phyloP scores from a whole-genome alignment of 2,329 filamentous ascomycete species.

The Ilyonectria mors-panacis region DNA sequence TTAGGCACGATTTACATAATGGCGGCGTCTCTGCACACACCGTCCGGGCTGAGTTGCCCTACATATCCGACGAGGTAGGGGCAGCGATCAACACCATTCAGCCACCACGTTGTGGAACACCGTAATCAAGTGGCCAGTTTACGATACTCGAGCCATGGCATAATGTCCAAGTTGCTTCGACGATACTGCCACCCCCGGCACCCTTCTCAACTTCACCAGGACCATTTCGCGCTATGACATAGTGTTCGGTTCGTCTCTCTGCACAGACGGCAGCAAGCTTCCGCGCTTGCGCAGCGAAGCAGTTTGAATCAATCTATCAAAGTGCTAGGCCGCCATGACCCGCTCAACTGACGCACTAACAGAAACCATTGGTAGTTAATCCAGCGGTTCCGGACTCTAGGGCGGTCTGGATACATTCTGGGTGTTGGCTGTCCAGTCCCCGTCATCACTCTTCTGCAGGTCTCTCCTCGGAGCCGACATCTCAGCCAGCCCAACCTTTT shows the following conservation, averaged over 20 bases:
- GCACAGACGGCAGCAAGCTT: conserved; percentile 3
- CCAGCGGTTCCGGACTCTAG: conserved; percentile 16
- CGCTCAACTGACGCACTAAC: conserved; percentile 18
- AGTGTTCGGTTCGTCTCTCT: conserved; percentile 21
- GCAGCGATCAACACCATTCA: conserved; percentile 24
- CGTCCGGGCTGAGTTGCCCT: background rate
- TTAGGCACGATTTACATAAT: conserved; percentile 33
- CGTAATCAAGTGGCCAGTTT: conserved; percentile 8
- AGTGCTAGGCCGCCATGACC: conserved; percentile 1
- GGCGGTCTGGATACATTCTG: conserved; percentile 24
- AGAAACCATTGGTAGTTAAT: conserved; percentile 13
- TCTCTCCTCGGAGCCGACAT: conserved; percentile 19
- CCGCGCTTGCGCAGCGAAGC: conserved; percentile 8
- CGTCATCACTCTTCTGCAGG: conserved; percentile 11
- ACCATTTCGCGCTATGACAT: conserved; percentile 9
- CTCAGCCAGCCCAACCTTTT: conserved; percentile 2
- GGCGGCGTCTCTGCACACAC: conserved; percentile 20
- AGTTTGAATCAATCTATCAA: conserved; percentile 1
- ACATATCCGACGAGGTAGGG: conserved; percentile 4
- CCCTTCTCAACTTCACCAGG: conserved; percentile 1
- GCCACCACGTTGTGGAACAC: conserved; percentile 8
- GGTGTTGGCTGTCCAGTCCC: conserved; percentile 1
- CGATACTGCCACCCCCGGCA: conserved; percentile 5
- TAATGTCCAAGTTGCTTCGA: background rate
- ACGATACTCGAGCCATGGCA: background rate